Base-by-base conservation (phyloP, 1,284 basidiomycete species). In the Salmacisia buchloeana region DNA sequence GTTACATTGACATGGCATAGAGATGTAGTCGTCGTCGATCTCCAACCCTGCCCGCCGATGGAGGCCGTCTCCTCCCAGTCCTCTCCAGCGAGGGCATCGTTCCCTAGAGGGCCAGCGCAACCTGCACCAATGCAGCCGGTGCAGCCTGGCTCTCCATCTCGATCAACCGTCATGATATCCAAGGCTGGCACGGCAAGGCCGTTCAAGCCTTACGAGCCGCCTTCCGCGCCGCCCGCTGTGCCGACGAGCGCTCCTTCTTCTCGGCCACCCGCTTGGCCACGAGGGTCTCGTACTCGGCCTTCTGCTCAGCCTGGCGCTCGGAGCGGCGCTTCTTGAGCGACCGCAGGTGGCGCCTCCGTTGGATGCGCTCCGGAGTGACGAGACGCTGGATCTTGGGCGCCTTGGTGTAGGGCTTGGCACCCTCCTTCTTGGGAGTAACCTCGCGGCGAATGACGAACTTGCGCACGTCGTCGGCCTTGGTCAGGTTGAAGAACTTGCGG, bases 401-500 rank as follows among this genome's bases (percentile, higher is more conserved):
- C 86, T 98, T 97, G 84, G 91, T 93, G 85, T 94, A 96, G 67
- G 92, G 90, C 86, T 97, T 97, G 72, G 90, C 92, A 75, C 86
- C 85, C 80, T 88, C 88, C 85, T 94, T 93, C 88, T 96, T 97
- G 82, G 89, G 88, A 83, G 83, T 88, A 63, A 97, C 91, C 84
- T 96, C 92, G 78, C 92, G 85, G 72, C 83, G 82, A 76, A 97
- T 88, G 52, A 80, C 79, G 82, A 96, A 97, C 84, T 96, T 92
- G 83, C 91, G 88, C 67, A 97, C 94, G 83, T 97, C 94, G 80
- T 97, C 94, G 80, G 94, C 90, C 87, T 97, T 97, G 83, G 86
- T 85, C 81, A 97, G 85, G 86, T 96, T 97, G 88, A 97, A 98
- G 88, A 97, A 97, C 81, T 84, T 87, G 82, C 94, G 86, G 84